These are phyloP conservation scores for Amyloporia xantha DNA, from an alignment of 768 basidiomycete genomes.

Conservation along the genomic window DNA sequence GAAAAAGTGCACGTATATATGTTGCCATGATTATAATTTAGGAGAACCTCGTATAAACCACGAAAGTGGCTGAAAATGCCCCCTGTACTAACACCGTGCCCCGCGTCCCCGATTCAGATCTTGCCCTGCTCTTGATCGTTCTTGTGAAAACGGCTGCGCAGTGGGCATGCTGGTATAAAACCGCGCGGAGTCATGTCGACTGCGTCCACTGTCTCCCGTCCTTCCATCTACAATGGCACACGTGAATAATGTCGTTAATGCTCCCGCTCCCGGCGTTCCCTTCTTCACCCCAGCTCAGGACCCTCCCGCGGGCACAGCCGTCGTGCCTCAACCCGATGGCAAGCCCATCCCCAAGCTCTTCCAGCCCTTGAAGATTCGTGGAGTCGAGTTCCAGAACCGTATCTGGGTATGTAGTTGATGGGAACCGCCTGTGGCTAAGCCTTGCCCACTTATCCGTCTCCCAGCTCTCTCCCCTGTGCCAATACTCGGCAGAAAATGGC, in stretches of 20 bases:
- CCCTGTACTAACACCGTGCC: too few relatives aligned
- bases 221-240: too few relatives aligned
- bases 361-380: conserved; percentile 43
- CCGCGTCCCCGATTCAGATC: too few relatives aligned
- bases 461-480: conserved; percentile 52
- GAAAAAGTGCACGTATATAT: too few relatives aligned
- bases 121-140: too few relatives aligned
- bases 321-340: conserved; percentile 27
- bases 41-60: too few relatives aligned
- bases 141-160: too few relatives aligned
- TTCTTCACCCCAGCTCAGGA: conserved; percentile 45
- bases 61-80: too few relatives aligned
- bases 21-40: too few relatives aligned
- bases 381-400: conserved; percentile 25
- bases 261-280: conserved; percentile 24
- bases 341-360: conserved; percentile 42
- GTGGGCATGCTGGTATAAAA: too few relatives aligned
- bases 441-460: neutral
- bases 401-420: conserved; percentile 22
- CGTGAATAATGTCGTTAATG: conserved; percentile 5
- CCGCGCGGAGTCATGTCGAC: neutral
- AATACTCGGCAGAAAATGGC: conserved; percentile 54
- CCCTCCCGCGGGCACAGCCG: conserved; percentile 39
- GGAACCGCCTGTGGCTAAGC: neutral
- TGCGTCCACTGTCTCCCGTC: neutral